Evolutionary conservation across 1,139 yeast genomes (phyloP).

Genomic region (Magnusiomyces magnusii): DNA sequence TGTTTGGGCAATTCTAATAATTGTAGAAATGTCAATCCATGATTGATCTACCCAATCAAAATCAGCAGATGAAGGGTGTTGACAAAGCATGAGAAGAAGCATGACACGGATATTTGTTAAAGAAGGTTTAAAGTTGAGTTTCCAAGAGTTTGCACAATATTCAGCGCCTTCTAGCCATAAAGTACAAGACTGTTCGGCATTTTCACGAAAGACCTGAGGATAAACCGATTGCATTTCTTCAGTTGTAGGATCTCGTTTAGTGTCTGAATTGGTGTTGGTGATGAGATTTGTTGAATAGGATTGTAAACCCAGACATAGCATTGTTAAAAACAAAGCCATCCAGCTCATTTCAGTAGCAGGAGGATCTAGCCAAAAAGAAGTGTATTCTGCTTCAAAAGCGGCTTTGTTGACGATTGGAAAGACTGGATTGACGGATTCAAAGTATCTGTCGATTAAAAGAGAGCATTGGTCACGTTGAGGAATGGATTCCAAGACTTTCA

Average conservation of each 20-base stretch:
- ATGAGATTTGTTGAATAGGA: conserved; percentile 22
- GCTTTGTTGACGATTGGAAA: conserved; percentile 29
- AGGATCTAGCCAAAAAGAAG: conserved; percentile 29
- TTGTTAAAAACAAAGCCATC: conserved; percentile 29
- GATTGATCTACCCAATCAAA: conserved; percentile 26
- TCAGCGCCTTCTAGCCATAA: conserved; percentile 30
- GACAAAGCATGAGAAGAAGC: conserved; percentile 29
- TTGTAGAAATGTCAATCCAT: conserved; percentile 28
- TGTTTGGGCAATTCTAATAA: conserved; percentile 28
- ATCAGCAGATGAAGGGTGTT: conserved; percentile 18
- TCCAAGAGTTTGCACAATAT: conserved; percentile 27
- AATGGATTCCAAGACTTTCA: conserved; percentile 25
- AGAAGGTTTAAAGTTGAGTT: conserved; percentile 30
- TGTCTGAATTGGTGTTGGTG: not conserved
- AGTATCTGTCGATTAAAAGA: conserved; percentile 27
- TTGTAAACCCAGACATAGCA: conserved; percentile 28
- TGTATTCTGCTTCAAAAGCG: conserved; percentile 26
- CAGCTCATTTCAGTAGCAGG: conserved; percentile 28
- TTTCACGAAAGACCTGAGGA: conserved; percentile 18
- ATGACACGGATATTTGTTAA: conserved; percentile 29
- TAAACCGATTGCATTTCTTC: not conserved
- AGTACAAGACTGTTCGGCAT: conserved; percentile 24
- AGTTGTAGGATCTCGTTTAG: not conserved
- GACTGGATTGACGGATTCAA: conserved; percentile 26
- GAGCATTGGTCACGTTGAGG: conserved; percentile 27